Base-by-base conservation (phyloP, 805 yeast species). In the Metschnikowia picachoensis region DNA sequence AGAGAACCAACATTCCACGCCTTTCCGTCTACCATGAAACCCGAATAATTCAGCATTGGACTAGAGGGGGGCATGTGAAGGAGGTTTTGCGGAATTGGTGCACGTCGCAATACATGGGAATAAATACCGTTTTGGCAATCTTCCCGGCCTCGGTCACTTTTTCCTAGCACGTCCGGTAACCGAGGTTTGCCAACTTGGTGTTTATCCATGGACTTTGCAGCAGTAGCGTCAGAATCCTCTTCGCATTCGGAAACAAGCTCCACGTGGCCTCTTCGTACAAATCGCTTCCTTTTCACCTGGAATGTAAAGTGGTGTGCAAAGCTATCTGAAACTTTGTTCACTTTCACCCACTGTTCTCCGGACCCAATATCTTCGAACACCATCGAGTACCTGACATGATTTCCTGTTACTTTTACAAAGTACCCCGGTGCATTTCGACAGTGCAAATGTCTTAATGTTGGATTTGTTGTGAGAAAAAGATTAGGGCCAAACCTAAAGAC, bases 351-450 rank as follows among this genome's bases (percentile, higher is more conserved):
- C n/a, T 32, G 32, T 30, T 48, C 46, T 10, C 58, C 58, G 6
- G 56, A 39, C 11, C 41, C 54, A 13, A 52, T 43, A 35, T 51
- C 58, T 37, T 53, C 57, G 29, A 53, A 55, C 11, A 16, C 34
- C 53, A 55, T 37, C 8, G 44, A 29, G 32, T 41, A 52, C 16
- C 40, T 36, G 13, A 30, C 28, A 11, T 17, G 8, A 13, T 33
- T 29, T n/a, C 46, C 46, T 2, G 41, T 34, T 3, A 48, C 31
- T 2, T 37, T 44, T 3, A 83, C 78, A 53, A 74, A 78, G 55
- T 78, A 81, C 3, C 87, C 81, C 0, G 89, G 89, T 0, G 80
- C 87, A 52, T 73, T 70, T 30, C 85, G 66, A 44, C 85, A 77
- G 51, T 74, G 76, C 32, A 78, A 60, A 58, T 84, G 89, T 50